Evolutionary conservation across 1,284 basidiomycete species (phyloP).

Genomic region (Apiotrichum domesticum): DNA sequence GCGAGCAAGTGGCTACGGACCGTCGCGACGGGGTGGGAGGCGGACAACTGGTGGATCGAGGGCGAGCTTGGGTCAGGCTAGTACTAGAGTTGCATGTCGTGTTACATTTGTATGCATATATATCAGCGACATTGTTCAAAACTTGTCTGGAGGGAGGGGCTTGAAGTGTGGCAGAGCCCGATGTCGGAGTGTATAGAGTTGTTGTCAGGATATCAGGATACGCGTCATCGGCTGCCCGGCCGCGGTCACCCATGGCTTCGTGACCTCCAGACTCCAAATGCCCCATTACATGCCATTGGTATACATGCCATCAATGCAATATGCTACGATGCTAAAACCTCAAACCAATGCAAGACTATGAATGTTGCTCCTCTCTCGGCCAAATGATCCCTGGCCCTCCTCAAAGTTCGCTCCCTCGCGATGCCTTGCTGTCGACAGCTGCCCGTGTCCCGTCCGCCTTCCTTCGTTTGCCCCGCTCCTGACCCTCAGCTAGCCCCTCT

Average conservation of each 20-base stretch:
- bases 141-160: no score
- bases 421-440: no score
- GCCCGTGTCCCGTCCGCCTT: no score
- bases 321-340: not conserved
- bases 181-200: not conserved
- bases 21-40: conserved; percentile 72
- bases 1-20: conserved; percentile 55
- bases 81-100: not conserved
- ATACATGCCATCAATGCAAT: not conserved
- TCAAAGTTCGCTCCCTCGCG: no score
- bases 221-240: no score
- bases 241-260: no score
- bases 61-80: conserved; percentile 33
- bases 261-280: not conserved
- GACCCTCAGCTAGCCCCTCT: no score
- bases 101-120: conserved; percentile 1
- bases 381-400: no score
- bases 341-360: not conserved
- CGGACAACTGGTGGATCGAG: conserved; percentile 49
- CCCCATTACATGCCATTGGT: not conserved
- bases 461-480: no score
- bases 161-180: not conserved
- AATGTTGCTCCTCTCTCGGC: no score
- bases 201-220: no score
- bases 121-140: not conserved